Conservation (phyloP, 2,329 filamentous ascomycete genomes). For the Colletotrichum cuscutae region DNA sequence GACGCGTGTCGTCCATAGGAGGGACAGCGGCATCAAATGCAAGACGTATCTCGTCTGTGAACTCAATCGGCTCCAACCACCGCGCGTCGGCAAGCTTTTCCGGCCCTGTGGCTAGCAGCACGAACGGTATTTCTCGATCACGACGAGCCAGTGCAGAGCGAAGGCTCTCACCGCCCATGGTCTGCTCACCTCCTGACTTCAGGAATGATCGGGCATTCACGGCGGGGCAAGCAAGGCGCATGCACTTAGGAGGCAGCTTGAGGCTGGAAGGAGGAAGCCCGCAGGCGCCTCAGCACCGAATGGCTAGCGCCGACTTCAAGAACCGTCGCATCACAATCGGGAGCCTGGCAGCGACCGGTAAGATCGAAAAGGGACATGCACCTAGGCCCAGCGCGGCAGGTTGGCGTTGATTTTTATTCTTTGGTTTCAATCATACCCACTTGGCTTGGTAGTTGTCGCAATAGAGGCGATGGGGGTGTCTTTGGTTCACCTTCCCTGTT, state of each 20-base stretch:
- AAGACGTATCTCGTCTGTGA: slow-evolving; percentile 57
- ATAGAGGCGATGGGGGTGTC: background rate
- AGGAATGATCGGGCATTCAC: slow-evolving; percentile 55
- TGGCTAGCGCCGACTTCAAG: slow-evolving; percentile 28
- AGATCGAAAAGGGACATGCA: slow-evolving; percentile 30
- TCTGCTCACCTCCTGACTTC: slow-evolving; percentile 59
- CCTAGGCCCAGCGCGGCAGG: slow-evolving; percentile 40
- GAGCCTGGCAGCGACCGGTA: slow-evolving; percentile 29
- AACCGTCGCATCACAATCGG: slow-evolving; percentile 36
- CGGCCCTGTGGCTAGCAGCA: slow-evolving; percentile 56
- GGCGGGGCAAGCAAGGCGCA: slow-evolving; percentile 65
- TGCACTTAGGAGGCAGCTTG: slow-evolving; percentile 62
- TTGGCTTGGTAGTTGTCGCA: slow-evolving; percentile 17
- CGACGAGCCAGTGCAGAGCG: slow-evolving; percentile 62
- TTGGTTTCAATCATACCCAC: slow-evolving; percentile 22
- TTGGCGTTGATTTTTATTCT: slow-evolving; percentile 51
- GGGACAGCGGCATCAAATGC: slow-evolving; percentile 48
- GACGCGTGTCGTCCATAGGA: slow-evolving; percentile 54
- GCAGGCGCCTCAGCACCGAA: slow-evolving; percentile 34
- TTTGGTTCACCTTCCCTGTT: background rate
- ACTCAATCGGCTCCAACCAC: slow-evolving; percentile 13
- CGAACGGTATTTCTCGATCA: slow-evolving; percentile 67
- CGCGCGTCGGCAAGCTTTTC: slow-evolving; percentile 49
- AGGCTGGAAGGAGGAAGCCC: slow-evolving; percentile 39
- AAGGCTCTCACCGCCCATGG: slow-evolving; percentile 63